Evolutionary conservation across 805 yeast species (phyloP), one percentile per base, ranked within the genome.

Genomic region (Wickerhamiella sorbophila): DNA sequence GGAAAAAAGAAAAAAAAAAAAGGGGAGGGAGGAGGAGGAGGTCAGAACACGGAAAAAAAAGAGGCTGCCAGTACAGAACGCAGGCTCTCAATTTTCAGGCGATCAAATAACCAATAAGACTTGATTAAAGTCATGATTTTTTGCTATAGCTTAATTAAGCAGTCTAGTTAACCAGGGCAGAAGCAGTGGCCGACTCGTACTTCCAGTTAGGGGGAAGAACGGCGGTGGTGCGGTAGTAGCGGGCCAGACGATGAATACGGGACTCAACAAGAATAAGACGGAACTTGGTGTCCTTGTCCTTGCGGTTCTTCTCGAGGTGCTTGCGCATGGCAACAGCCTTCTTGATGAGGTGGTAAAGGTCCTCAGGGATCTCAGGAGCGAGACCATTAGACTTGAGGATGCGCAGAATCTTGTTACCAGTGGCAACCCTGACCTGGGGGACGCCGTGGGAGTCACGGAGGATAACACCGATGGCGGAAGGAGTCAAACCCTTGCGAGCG

Each of bases 191-290:
- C 60, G 98, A 88, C 78, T 91, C 99, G 94, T 83, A 91, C 77
- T 91, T 91, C 99, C 99, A 91, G 91, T 82, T 87, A 69, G 99
- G 97, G 63, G 99, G 98, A 67, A 91, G 80, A 63, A 91, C 97
- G 65, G 94, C 76, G 63, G 85, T 95, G 63, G 95, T 84, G 85
- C 95, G 88, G 95, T 91, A 91, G 93, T 91, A 91, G 77, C 99
- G 84, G 61, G 98, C 95, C 69, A 91, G 83, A 81, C 99, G 88
- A 94, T 91, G 99, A 77, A 91, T 91, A 86, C 99, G 87, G 56
- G 97, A 88, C 77, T 91, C 99, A 71, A 91, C 87, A 72, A 91
- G 81, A 91, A 91, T 91, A 67, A 91, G 85, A 81, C 99, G 85
- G 94, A 91, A 91, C 77, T 91, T 91, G 62, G 98, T 91, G 75